These are phyloP conservation scores for Gynandropsis gynandra DNA, from an alignment of 345 rosid species.

Conservation along the genomic window DNA sequence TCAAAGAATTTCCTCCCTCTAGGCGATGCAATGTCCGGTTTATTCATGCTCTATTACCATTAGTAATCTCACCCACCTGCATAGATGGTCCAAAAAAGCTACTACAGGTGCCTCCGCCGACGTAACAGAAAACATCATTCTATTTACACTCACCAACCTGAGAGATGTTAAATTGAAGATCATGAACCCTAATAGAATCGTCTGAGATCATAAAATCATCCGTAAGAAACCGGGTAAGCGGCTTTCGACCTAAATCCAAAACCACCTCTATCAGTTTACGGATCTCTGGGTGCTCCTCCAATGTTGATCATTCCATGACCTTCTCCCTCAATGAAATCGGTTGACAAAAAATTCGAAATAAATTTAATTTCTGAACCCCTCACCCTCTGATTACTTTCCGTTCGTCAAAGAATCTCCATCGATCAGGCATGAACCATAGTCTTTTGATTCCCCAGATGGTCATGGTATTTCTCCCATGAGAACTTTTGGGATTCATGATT, in stretches of 20 bases:
- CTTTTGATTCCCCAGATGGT: no score
- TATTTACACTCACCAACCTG: constrained; percentile 44
- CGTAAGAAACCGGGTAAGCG: constrained; percentile 76
- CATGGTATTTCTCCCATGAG: no score
- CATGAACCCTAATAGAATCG: constrained; percentile 44
- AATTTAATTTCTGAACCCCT: no score
- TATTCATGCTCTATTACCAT: constrained; percentile 88
- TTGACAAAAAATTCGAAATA: no score
- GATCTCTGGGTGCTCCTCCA: constrained; percentile 54
- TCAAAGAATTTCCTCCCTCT: no score
- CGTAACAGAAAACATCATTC: no score
- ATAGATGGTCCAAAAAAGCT: constrained; percentile 5
- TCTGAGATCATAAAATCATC: constrained; percentile 75
- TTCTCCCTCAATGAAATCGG: no score
- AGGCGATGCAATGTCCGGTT: constrained; percentile 83
- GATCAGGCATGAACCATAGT: no score
- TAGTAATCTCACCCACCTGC: constrained; percentile 82
- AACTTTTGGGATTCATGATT: no score
- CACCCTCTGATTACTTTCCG: no score
- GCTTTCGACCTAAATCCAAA: constrained; percentile 83
- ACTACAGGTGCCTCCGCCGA: not conserved
- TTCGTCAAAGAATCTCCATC: no score
- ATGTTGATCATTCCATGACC: no score
- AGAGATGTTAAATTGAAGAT: constrained; percentile 58
- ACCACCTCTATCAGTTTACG: constrained; percentile 67